Base-by-base conservation (phyloP, 331 rosid species). In the Acacia pycnantha region DNA sequence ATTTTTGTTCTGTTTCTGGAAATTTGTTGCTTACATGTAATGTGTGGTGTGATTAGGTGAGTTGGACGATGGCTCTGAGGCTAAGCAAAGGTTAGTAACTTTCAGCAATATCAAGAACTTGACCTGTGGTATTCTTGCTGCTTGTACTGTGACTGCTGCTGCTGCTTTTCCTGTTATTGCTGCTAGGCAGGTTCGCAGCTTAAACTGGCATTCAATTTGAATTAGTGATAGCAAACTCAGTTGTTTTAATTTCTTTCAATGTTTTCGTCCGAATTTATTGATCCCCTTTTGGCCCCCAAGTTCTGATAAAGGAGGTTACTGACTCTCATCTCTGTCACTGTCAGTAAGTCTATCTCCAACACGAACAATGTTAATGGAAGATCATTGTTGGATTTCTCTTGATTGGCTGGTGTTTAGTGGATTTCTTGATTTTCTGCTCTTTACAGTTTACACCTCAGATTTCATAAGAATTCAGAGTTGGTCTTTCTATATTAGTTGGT, bases 51-150 rank as follows among this genome's bases (percentile, higher is more conserved):
- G 84, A 65, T 70, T 69, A 89, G 92, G 81, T 78, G 85, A 87
- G 9, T 79, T 76, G 37, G 87, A 88, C 78, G 85, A 87, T 80
- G 92, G 83, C 81, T 71, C 89, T 33, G 91, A 83, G 53, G 40
- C 35, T 22, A 88, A 82, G 72, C 85, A 82, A 59, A 81, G 51
- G 21, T 80, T 84, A 43, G 64, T 84, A 78, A 82, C 70, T 21
- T 75, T 82, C 78, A 85, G 84, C 26, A 88, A 80, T 74, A 51
- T 93, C 61, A 90, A 88, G 81, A 85, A 83, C 37, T 91, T 86
- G 78, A 92, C 98, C 48, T 95, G 92, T 85, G 94, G 99, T 27
- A 19, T 93, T 87, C 94, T 95, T 43, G 98, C 97, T 70, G 97
- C 86, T 87, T 93, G 90, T 79, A 73, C 94, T 66, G 77, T 93